Evolutionary conservation across 768 basidiomycete species (phyloP).

Genomic region (Crucibulum laeve): DNA sequence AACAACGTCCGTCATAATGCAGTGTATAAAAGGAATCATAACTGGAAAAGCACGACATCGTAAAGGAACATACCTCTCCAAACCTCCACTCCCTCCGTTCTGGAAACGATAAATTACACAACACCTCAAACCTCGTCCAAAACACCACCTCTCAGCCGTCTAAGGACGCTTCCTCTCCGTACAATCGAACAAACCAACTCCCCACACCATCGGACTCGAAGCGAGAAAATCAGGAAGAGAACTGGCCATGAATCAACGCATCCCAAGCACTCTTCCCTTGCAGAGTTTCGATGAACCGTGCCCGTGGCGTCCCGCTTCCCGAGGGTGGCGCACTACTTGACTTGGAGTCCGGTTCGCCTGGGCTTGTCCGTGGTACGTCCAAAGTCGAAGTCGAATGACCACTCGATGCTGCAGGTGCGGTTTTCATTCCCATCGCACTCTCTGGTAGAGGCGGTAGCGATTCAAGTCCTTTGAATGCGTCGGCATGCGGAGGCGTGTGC

Average conservation of each 20-base stretch:
- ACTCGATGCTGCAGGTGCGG: not conserved
- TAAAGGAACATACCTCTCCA: too few species aligned
- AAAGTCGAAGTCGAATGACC: not conserved
- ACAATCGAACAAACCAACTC: not conserved
- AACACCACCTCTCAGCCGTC: too few species aligned
- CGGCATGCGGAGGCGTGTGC: too few species aligned
- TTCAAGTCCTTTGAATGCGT: too few species aligned
- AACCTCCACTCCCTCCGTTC: too few species aligned
- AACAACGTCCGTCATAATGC: not conserved
- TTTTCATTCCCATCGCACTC: slow-evolving; percentile 1
- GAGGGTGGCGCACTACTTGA: slow-evolving; percentile 6
- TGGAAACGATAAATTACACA: too few species aligned
- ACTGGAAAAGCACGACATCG: too few species aligned
- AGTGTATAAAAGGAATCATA: too few species aligned
- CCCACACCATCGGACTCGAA: too few species aligned
- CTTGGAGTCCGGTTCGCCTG: slow-evolving; percentile 10
- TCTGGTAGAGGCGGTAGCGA: not conserved
- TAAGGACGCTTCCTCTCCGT: too few species aligned
- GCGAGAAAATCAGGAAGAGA: slow-evolving; percentile 28
- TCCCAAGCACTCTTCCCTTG: slow-evolving; percentile 65
- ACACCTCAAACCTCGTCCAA: too few species aligned
- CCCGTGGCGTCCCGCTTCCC: slow-evolving; percentile 28
- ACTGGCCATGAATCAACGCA: slow-evolving; percentile 63
- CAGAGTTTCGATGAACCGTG: slow-evolving; percentile 53
- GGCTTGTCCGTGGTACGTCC: slow-evolving; percentile 4